Percentiles rank a stretch among this genome's conserved stretches.
phyloP scores from a whole-genome alignment of 345 rosid species.

The Dipteronia sinensis region DNA sequence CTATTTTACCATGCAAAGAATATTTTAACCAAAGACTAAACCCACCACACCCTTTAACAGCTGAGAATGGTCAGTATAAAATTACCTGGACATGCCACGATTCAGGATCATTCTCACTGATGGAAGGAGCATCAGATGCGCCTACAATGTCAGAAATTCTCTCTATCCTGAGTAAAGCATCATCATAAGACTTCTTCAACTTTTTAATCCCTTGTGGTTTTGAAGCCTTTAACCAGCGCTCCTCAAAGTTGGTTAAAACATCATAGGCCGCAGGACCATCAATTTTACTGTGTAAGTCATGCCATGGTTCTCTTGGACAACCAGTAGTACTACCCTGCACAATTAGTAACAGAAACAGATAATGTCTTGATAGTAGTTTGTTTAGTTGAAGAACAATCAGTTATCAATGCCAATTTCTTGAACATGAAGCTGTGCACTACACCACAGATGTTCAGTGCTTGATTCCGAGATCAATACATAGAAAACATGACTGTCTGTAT shows the following conservation, averaged over 20 bases:
- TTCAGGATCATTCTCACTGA: constrained; percentile 59
- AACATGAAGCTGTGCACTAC: constrained; percentile 7
- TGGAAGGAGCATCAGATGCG: constrained; percentile 50
- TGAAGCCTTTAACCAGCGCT: constrained; percentile 86
- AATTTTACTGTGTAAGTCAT: constrained; percentile 87
- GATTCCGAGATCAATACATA: neutral
- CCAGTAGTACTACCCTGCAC: constrained; percentile 68
- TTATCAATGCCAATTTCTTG: neutral
- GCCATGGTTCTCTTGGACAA: constrained; percentile 97
- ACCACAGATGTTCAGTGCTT: neutral
- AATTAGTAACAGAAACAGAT: constrained; percentile 18
- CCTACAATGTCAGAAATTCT: constrained; percentile 84
- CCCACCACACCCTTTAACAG: constrained; percentile 12
- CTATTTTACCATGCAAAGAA: neutral
- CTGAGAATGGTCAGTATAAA: constrained; percentile 10
- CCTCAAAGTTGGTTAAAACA: constrained; percentile 88
- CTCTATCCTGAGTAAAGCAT: constrained; percentile 73
- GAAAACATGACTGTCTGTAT: constrained; percentile 1
- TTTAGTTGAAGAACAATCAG: neutral
- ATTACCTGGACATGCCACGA: constrained; percentile 94
- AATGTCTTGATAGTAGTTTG: neutral
- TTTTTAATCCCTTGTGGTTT: constrained; percentile 81
- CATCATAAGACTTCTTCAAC: constrained; percentile 72
- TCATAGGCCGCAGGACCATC: constrained; percentile 99
- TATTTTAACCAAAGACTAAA: constrained; percentile 5